These are phyloP conservation scores for Cystobasidiaceae sp. DNA, from an alignment of 1,284 basidiomycete genomes.

Conservation along the genomic window DNA sequence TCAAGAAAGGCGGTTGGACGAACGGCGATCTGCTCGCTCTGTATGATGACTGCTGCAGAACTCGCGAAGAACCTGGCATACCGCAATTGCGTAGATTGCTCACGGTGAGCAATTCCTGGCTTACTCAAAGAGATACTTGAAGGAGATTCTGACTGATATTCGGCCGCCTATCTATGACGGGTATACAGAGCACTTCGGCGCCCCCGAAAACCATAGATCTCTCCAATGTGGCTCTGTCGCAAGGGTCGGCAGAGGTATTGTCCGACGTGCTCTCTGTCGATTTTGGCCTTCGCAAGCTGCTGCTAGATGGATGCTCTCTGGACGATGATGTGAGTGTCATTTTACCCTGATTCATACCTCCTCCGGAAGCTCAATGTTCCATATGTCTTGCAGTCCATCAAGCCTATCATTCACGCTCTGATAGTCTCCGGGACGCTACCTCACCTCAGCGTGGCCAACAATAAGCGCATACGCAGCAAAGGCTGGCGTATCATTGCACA, in stretches of 20 bases:
- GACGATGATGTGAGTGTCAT: constrained; percentile 62
- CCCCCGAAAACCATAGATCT: constrained; percentile 66
- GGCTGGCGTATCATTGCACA: constrained; percentile 78
- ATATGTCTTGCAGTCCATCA: constrained; percentile 58
- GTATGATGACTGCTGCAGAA: constrained; percentile 71
- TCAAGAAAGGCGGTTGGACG: constrained; percentile 47
- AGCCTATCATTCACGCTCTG: constrained; percentile 83
- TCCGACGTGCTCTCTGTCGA: constrained; percentile 84
- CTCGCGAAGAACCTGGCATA: constrained; percentile 66
- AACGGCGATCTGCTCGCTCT: constrained; percentile 52
- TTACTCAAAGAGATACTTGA: too few relatives aligned
- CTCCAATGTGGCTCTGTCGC: constrained; percentile 67
- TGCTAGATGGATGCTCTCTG: constrained; percentile 71
- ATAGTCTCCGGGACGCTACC: constrained; percentile 76
- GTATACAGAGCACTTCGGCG: constrained; percentile 47
- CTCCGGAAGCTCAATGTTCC: not conserved
- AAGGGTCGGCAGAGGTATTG: constrained; percentile 66
- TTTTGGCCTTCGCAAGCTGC: constrained; percentile 77
- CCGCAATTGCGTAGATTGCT: constrained; percentile 63
- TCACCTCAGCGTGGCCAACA: constrained; percentile 79
- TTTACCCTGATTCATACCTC: not conserved
- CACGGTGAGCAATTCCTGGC: constrained; percentile 56
- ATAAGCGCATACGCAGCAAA: constrained; percentile 67
- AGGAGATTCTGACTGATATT: not conserved
- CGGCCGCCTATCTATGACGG: not conserved